A percentile compares a stretch with the other conserved stretches of the same genome.
phyloP scores from a whole-genome alignment of 495 filamentous ascomycete genomes.

The Neurospora pannonica region DNA sequence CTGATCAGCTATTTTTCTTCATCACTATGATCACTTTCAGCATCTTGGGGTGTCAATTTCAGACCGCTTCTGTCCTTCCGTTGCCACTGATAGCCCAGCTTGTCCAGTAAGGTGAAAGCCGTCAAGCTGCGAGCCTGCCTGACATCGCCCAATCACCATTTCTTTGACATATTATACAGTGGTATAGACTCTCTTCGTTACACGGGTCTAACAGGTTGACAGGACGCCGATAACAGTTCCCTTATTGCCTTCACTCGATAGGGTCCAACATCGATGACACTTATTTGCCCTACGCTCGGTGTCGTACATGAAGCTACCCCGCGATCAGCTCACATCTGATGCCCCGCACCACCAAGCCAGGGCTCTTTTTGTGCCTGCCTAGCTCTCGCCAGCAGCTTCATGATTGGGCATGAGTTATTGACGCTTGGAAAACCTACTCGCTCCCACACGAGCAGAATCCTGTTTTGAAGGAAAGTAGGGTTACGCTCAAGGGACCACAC shows the following conservation, averaged over 20 bases:
- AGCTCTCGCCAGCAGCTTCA: not conserved
- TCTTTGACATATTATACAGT: not conserved
- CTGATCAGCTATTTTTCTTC: not conserved
- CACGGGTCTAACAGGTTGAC: not conserved
- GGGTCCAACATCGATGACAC: not conserved
- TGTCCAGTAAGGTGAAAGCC: not conserved
- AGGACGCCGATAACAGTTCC: not conserved
- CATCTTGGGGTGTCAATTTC: not conserved
- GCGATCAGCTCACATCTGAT: not conserved
- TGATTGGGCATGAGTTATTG: not conserved
- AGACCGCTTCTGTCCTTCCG: not conserved
- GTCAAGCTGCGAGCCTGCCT: not conserved
- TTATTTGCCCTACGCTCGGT: not conserved
- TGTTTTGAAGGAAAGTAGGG: not conserved
- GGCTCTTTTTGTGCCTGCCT: not conserved
- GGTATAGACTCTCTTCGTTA: not conserved
- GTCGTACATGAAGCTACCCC: not conserved
- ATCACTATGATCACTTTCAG: not conserved
- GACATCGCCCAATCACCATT: not conserved
- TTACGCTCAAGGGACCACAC: not conserved
- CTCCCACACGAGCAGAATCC: not conserved
- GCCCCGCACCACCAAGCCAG: not conserved
- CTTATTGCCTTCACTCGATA: not conserved
- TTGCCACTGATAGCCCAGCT: not conserved
- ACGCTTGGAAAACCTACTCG: not conserved